These are phyloP conservation scores for Hymenoscyphus repandus DNA, from an alignment of 2,329 filamentous ascomycete species.

Conservation along the genomic window DNA sequence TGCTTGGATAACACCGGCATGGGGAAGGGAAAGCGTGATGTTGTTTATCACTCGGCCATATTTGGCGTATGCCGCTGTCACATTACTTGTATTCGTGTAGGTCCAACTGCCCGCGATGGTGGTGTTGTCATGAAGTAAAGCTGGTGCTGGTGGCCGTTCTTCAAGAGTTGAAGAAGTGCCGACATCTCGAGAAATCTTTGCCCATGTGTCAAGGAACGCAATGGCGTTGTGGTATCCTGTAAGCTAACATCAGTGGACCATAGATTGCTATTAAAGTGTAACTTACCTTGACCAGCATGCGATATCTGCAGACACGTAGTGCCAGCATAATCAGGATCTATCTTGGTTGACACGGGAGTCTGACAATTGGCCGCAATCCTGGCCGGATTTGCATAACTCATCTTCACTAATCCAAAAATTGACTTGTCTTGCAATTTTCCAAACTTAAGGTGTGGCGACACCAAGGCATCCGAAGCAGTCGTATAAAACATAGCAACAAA, in stretches of 20 bases:
- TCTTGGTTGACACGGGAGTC: conserved; percentile 47
- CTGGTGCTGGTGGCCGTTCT: conserved; percentile 53
- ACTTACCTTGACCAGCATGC: conserved; percentile 57
- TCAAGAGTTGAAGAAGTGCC: conserved; percentile 36
- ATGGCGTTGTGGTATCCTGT: conserved; percentile 63
- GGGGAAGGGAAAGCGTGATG: conserved; percentile 72
- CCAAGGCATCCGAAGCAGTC: conserved; percentile 69
- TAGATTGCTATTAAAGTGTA: background rate
- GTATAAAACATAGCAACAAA: conserved; percentile 68
- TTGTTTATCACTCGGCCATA: conserved; percentile 64
- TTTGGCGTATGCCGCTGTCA: conserved; percentile 43
- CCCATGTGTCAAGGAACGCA: conserved; percentile 55
- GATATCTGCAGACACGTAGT: conserved; percentile 63
- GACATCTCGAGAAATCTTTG: conserved; percentile 39
- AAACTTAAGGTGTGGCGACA: conserved; percentile 65
- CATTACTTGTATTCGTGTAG: conserved; percentile 47
- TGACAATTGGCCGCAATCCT: conserved; percentile 55
- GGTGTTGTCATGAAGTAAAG: conserved; percentile 65
- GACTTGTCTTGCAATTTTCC: conserved; percentile 44
- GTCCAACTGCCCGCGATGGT: conserved; percentile 68
- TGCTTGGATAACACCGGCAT: conserved; percentile 61
- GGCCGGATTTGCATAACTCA: conserved; percentile 57
- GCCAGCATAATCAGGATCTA: conserved; percentile 38
- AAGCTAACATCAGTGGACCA: background rate
- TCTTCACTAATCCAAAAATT: conserved; percentile 51